Conservation (phyloP, 176 grass and related monocot species). For the Leersia perrieri region DNA sequence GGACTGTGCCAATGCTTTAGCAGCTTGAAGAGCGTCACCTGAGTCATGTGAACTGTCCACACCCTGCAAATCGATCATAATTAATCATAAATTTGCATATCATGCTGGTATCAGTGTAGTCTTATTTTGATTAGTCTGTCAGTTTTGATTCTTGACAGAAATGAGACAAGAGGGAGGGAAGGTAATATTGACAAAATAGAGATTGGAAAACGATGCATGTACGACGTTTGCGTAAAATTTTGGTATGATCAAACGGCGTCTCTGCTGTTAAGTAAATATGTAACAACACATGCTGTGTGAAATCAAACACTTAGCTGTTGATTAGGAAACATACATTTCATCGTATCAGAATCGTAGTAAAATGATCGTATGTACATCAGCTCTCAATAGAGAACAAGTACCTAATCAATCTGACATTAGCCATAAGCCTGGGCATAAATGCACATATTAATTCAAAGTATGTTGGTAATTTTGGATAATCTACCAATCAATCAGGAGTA, state of each 20-base stretch:
- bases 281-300: no score
- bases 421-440: not conserved
- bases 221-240: no score
- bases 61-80: slow-evolving; percentile 43
- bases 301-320: no score
- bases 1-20: slow-evolving; percentile 55
- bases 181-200: not conserved
- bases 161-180: not conserved
- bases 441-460: not conserved
- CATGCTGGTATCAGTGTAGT: not conserved
- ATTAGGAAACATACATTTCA: no score
- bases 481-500: no score
- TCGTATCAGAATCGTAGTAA: no score
- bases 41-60: slow-evolving; percentile 71
- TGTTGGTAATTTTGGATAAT: not conserved
- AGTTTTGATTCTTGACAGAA: slow-evolving; percentile 8
- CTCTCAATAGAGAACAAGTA: not conserved
- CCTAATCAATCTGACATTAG: not conserved
- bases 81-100: not conserved
- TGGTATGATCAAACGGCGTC: no score
- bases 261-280: no score
- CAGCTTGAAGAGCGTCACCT: slow-evolving; percentile 50
- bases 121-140: not conserved
- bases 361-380: no score
- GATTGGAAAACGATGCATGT: no score